Percentiles rank a stretch among this genome's conserved stretches.
phyloP scores from a whole-genome alignment of 805 yeast genomes.

The Blastobotrys chiropterorum region DNA sequence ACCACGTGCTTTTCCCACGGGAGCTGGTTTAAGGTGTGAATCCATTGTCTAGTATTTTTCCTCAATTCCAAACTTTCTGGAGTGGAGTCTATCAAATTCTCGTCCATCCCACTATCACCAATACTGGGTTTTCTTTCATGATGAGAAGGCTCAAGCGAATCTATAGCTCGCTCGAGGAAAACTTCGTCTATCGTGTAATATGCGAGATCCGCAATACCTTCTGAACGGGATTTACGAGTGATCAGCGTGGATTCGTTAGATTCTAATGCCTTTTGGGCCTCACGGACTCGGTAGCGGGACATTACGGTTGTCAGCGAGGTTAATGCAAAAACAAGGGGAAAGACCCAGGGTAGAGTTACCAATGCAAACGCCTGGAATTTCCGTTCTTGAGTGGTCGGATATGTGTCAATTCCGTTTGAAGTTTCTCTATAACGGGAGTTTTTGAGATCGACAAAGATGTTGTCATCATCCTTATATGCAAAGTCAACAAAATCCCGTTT shows the following conservation, averaged over 20 bases:
- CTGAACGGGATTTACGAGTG: slow-evolving; percentile 4
- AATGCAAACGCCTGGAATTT: slow-evolving; percentile 12
- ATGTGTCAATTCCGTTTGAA: slow-evolving; percentile 4
- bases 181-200: slow-evolving; percentile 17
- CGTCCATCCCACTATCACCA: neutral
- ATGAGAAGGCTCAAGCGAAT: slow-evolving; percentile 1
- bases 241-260: neutral
- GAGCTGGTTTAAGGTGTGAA: slow-evolving; percentile 51
- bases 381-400: slow-evolving; percentile 11
- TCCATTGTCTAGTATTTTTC: slow-evolving; percentile 36
- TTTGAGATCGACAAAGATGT: slow-evolving; percentile 21
- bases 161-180: slow-evolving; percentile 7
- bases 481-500: slow-evolving; percentile 41
- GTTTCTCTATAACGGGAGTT: slow-evolving; percentile 13
- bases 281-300: slow-evolving; percentile 16
- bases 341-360: slow-evolving; percentile 13
- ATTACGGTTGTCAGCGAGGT: slow-evolving; percentile 18
- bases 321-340: slow-evolving; percentile 17
- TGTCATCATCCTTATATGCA: slow-evolving; percentile 24
- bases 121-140: neutral
- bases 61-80: slow-evolving; percentile 27
- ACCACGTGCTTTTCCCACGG: slow-evolving; percentile 77
- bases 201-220: slow-evolving; percentile 15
- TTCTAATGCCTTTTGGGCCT: slow-evolving; percentile 4
- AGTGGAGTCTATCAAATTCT: neutral